Evolutionary conservation across 495 filamentous ascomycete species (phyloP).

Genomic region (Aspergillus wentii): DNA sequence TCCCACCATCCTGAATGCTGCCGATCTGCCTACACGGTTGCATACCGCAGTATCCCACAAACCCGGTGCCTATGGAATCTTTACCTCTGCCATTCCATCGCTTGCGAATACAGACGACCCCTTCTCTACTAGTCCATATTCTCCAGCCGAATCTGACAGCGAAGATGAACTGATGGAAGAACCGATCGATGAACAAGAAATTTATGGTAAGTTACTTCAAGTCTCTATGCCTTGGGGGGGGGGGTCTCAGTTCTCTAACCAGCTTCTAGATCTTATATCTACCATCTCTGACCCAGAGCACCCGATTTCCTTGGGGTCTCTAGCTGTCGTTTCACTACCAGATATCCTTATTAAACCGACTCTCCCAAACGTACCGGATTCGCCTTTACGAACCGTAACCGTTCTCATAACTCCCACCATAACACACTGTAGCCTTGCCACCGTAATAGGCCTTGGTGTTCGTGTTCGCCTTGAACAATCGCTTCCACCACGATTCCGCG

Average conservation of each 20-base stretch:
- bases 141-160: slow-evolving; percentile 36
- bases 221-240: too few relatives aligned
- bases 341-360: slow-evolving; percentile 78
- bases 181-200: slow-evolving; percentile 92
- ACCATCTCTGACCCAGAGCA: slow-evolving; percentile 95
- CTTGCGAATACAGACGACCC: slow-evolving; percentile 50
- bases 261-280: slow-evolving; percentile 73
- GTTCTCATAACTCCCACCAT: slow-evolving; percentile 90
- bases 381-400: slow-evolving; percentile 45
- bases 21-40: slow-evolving; percentile 82
- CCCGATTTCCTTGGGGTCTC: slow-evolving; percentile 83
- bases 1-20: slow-evolving; percentile 84
- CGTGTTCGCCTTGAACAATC: slow-evolving; percentile 86
- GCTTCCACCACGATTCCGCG: slow-evolving; percentile 84
- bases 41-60: slow-evolving; percentile 42
- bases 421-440: slow-evolving; percentile 92
- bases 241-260: too few relatives aligned
- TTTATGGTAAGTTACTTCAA: slow-evolving; percentile 66
- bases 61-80: slow-evolving; percentile 36
- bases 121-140: slow-evolving; percentile 33
- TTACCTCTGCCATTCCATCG: slow-evolving; percentile 42
- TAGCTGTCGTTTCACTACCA: slow-evolving; percentile 88
- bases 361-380: slow-evolving; percentile 40
- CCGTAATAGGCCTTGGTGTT: slow-evolving; percentile 92
- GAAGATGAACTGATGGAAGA: slow-evolving; percentile 64